phyloP scores from a whole-genome alignment of 495 filamentous ascomycete genomes.

The Podospora pseudoanserina region DNA sequence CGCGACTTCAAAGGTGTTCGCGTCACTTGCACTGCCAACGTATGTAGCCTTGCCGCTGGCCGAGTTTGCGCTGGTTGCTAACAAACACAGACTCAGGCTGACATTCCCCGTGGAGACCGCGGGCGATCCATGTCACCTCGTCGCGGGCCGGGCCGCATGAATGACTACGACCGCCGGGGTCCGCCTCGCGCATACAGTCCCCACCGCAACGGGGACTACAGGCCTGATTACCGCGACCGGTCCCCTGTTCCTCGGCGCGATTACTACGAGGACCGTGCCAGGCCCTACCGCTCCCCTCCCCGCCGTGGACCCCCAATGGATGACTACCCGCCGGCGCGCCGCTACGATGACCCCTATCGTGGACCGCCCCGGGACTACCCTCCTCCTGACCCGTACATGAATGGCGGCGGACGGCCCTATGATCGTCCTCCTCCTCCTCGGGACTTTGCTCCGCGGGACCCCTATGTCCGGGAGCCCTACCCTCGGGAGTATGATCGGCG shows the following conservation, averaged over 20 bases:
- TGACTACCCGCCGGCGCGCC: slow-evolving; percentile 63
- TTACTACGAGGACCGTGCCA: slow-evolving; percentile 77
- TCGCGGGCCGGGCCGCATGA: slow-evolving; percentile 60
- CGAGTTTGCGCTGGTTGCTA: not conserved
- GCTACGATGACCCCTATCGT: slow-evolving; percentile 62
- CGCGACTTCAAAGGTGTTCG: slow-evolving; percentile 84
- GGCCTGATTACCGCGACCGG: slow-evolving; percentile 80
- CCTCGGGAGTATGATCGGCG: slow-evolving; percentile 49
- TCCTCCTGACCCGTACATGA: slow-evolving; percentile 63
- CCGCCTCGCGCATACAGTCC: slow-evolving; percentile 80
- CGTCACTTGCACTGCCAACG: slow-evolving; percentile 81
- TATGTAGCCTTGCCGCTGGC: slow-evolving; percentile 41
- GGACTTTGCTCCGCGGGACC: slow-evolving; percentile 52
- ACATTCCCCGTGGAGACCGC: slow-evolving; percentile 64
- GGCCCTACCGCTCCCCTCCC: slow-evolving; percentile 69
- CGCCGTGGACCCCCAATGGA: slow-evolving; percentile 67
- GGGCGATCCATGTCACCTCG: slow-evolving; percentile 66
- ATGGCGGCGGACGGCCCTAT: slow-evolving; percentile 48
- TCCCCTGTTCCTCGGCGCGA: slow-evolving; percentile 64
- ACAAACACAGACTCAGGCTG: slow-evolving; percentile 48
- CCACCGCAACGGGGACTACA: slow-evolving; percentile 48
- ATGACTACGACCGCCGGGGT: slow-evolving; percentile 74
- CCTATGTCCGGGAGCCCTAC: slow-evolving; percentile 47
- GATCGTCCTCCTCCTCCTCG: slow-evolving; percentile 55
- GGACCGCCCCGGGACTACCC: slow-evolving; percentile 49